These are phyloP conservation scores for Musa schizocarpa DNA, from an alignment of 176 grass and related monocot genomes.

Conservation along the genomic window DNA sequence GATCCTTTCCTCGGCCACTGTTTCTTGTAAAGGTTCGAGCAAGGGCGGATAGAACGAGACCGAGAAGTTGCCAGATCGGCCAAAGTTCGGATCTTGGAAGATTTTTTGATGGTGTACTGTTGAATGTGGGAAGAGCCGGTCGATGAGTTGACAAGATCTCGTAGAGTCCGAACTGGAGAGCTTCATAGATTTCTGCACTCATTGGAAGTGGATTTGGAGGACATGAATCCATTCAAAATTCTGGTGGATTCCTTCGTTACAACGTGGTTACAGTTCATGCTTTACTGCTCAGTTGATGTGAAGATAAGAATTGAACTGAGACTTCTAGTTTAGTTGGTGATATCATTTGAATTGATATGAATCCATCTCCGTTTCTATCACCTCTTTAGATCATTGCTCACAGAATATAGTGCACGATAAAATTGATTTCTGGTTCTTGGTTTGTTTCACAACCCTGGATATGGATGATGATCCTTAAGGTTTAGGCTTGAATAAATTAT, in stretches of 20 bases:
- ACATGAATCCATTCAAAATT: background rate
- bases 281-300: too few species aligned
- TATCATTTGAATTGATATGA: background rate
- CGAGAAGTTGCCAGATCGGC: background rate
- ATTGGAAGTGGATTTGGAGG: background rate
- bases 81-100: background rate
- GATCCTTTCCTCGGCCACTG: conserved; percentile 13
- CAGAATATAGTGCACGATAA: background rate
- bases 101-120: background rate
- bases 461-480: background rate
- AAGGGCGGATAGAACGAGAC: background rate
- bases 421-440: background rate
- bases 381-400: background rate
- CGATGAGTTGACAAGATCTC: background rate
- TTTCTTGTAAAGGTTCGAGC: background rate
- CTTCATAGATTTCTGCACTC: background rate
- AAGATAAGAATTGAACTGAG: background rate
- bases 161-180: background rate
- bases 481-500: background rate
- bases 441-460: background rate
- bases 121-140: background rate
- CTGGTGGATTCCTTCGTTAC: background rate
- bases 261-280: too few species aligned
- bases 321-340: background rate
- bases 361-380: too few species aligned